Base-by-base conservation (phyloP, 2,329 filamentous ascomycete species). In the Neospermospora avenae region DNA sequence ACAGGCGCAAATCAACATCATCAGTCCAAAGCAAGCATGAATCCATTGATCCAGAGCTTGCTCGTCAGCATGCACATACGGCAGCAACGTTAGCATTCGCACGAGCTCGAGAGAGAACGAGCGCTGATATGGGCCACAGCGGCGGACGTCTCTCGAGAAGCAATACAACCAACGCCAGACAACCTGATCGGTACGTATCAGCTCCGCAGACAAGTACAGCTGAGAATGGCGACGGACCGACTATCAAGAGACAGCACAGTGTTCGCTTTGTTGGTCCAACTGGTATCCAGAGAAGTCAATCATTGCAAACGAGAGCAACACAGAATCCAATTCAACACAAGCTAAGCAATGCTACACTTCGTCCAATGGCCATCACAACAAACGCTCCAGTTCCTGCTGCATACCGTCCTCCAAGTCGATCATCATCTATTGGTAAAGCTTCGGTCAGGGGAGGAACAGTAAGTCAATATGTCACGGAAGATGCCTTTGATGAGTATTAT, bases 41-140 rank as follows among this genome's bases (percentile, higher is more conserved):
- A 53, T 75, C 79, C 54, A 81, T 85, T 46, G 74, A 79, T 65
- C 79, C 80, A 1, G 73, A 72, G 11, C 71, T 74, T 3, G 81
- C 82, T 2, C 78, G 82, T 52, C 77, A 82, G 57, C 83, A 88
- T 71, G 87, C 87, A 7, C 80, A 84, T 41, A 78, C 81, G 41
- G 86, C 87, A 22, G 87, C 87, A 7, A 75, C 77, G 35, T 76
- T 85, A 67, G 87, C 87, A 1, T 89, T 83, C 69, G 71, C 75
- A 6, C 77, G 81, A 61, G 81, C 81, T n/a, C 76, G 76, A 57
- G 75, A 76, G 37, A 74, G 77, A 13, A 74, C 69, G 41, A 74
- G 68, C 59, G 69, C 70, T 28, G 75, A 76, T 52, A 66, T 70
- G 55, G 73, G 72, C 72, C 74, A 57, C 71, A 73, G 37, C 65